Conservation (phyloP, 2,329 filamentous ascomycete genomes). For the Pseudopithomyces maydicus region DNA sequence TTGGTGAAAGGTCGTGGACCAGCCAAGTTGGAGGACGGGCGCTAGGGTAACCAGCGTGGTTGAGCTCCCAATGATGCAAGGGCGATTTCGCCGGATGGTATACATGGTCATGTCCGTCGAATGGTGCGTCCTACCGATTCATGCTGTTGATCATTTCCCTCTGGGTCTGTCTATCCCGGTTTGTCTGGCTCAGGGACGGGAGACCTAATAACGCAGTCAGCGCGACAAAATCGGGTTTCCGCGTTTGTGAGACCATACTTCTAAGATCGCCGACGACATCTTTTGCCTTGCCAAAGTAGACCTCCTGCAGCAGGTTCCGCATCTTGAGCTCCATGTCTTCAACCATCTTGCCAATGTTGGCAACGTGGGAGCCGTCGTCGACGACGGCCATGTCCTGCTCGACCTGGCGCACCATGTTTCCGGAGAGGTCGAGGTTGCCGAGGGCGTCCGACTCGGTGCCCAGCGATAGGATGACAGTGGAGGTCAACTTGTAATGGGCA, state of each 20-base stretch:
- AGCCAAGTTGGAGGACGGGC: not conserved
- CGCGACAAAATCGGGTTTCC: conserved; percentile 9
- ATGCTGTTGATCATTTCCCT: conserved; percentile 78
- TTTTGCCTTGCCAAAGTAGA: conserved; percentile 99
- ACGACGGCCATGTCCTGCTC: conserved; percentile 90
- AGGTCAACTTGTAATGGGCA: conserved; percentile 97
- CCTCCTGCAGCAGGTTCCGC: conserved; percentile 96
- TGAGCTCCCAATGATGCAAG: not conserved
- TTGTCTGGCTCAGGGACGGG: conserved; percentile 80
- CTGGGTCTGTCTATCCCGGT: conserved; percentile 82
- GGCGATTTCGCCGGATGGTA: not conserved
- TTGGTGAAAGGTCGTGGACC: not conserved
- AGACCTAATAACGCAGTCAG: conserved; percentile 57
- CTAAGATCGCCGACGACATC: conserved; percentile 95
- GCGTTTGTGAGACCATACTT: conserved; percentile 58
- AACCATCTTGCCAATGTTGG: conserved; percentile 87
- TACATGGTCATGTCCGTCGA: conserved; percentile 7
- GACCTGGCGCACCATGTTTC: conserved; percentile 97
- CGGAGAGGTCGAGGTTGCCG: conserved; percentile 88
- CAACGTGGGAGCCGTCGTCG: conserved; percentile 89
- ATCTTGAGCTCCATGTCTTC: conserved; percentile 99
- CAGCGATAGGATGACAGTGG: conserved; percentile 91
- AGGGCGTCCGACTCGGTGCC: conserved; percentile 70
- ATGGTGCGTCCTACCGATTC: conserved; percentile 30
- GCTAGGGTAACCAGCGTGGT: not conserved